These are phyloP conservation scores for Sisymbrium irio DNA, from an alignment of 345 rosid species.

Conservation along the genomic window DNA sequence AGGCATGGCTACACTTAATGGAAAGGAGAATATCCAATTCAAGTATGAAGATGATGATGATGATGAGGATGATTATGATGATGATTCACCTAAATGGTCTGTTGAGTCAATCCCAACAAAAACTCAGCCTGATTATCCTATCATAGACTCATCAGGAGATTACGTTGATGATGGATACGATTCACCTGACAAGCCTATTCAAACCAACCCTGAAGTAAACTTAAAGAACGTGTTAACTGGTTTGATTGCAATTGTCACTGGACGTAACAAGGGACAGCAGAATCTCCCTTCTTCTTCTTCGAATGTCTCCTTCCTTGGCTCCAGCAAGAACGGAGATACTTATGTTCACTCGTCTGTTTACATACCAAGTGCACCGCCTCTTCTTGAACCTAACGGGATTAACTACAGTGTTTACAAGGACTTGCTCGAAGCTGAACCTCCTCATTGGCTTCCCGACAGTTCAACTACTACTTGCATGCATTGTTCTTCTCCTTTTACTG, in stretches of 20 bases:
- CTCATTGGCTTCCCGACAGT: conserved; percentile 96
- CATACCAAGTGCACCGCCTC: conserved; percentile 96
- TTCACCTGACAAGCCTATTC: conserved; percentile 43
- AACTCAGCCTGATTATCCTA: conserved; percentile 40
- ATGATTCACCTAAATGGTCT: conserved; percentile 33
- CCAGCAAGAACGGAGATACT: conserved; percentile 70
- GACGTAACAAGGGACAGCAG: conserved; percentile 54
- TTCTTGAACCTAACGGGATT: conserved; percentile 57
- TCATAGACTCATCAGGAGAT: conserved; percentile 48
- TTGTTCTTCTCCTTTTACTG: conserved; percentile 76
- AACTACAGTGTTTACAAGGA: conserved; percentile 63
- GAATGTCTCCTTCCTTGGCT: conserved; percentile 76
- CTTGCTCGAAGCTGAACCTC: conserved; percentile 83
- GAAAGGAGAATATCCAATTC: conserved; percentile 18
- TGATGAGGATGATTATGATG: conserved; percentile 23
- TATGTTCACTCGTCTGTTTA: conserved; percentile 83
- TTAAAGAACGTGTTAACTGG: conserved; percentile 79
- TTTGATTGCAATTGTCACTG: conserved; percentile 74
- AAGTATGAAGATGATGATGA: conserved; percentile 17
- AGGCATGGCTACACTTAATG: conserved; percentile 43
- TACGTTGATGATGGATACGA: conserved; percentile 58
- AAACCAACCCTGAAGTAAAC: conserved; percentile 63
- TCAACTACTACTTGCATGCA: conserved; percentile 73
- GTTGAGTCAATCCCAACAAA: conserved; percentile 35
- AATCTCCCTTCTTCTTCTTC: conserved; percentile 50